Conservation (phyloP, 108 stramenopile species). For the Craspedostauros australis region DNA sequence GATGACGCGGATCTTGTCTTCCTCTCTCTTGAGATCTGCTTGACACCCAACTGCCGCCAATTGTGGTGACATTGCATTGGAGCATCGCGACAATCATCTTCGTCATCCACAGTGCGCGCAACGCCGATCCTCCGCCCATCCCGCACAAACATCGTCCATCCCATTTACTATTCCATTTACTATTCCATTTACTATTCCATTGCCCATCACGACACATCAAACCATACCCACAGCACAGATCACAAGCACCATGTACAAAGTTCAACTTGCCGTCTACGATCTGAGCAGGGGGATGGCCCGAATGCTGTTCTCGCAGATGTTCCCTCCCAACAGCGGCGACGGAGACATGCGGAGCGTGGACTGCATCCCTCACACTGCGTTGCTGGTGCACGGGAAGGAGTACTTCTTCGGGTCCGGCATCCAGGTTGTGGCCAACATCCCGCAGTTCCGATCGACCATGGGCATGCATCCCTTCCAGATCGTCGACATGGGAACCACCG, state of each 20-base stretch:
- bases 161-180: no score
- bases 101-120: no score
- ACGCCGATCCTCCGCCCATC: no score
- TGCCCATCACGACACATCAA: no score
- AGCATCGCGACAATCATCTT: no score
- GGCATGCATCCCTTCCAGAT: slow-evolving; percentile 53
- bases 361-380: slow-evolving; percentile 67
- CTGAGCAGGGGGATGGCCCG: slow-evolving; percentile 69
- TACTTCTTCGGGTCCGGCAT: slow-evolving; percentile 77
- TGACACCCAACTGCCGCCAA: no score
- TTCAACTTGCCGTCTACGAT: slow-evolving; percentile 71
- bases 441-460: slow-evolving; percentile 32
- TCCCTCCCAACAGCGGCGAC: slow-evolving; percentile 57
- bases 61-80: no score
- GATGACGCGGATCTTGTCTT: no score
- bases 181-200: no score
- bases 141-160: no score
- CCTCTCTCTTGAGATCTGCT: no score
- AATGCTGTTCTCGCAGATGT: slow-evolving; percentile 50
- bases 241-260: slow-evolving; percentile 22
- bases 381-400: slow-evolving; percentile 54
- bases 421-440: slow-evolving; percentile 26
- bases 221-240: neutral
- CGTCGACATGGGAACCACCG: slow-evolving; percentile 39
- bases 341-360: no score